These are phyloP conservation scores for Phaseolus coccineus DNA, from an alignment of 331 rosid species.

Conservation along the genomic window DNA sequence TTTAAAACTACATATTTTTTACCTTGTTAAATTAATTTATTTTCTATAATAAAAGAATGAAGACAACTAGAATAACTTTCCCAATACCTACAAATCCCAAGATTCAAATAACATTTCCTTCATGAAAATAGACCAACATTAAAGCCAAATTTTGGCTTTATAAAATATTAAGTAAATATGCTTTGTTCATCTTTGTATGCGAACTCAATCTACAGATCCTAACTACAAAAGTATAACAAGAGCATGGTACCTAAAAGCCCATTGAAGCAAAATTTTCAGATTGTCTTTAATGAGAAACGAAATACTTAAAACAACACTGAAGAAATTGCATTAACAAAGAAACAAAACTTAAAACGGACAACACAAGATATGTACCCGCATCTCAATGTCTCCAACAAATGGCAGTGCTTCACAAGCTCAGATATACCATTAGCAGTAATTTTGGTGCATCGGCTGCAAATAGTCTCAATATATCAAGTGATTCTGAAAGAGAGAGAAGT, in stretches of 20 bases:
- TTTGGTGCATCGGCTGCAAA: slow-evolving; percentile 78
- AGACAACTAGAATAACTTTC: background rate
- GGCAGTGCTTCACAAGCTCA: slow-evolving; percentile 76
- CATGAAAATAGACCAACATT: background rate
- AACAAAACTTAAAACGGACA: slow-evolving; percentile 28
- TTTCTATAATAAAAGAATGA: background rate
- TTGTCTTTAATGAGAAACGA: background rate
- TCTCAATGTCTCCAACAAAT: slow-evolving; percentile 76
- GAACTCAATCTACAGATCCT: slow-evolving; percentile 5
- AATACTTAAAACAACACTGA: slow-evolving; percentile 25
- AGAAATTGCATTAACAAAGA: background rate
- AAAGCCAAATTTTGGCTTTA: slow-evolving; percentile 30
- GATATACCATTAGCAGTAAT: slow-evolving; percentile 73
- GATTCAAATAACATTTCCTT: slow-evolving; percentile 6
- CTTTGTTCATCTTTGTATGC: slow-evolving; percentile 2
- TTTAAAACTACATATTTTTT: background rate
- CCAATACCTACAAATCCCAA: background rate
- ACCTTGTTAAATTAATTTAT: background rate
- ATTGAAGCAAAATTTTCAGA: slow-evolving; percentile 32
- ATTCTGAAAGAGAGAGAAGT: slow-evolving; percentile 49
- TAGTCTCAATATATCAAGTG: slow-evolving; percentile 51
- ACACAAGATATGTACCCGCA: slow-evolving; percentile 73
- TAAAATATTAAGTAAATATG: slow-evolving; percentile 1
- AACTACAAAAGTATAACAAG: slow-evolving; percentile 10
- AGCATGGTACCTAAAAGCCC: slow-evolving; percentile 16